These are phyloP conservation scores for Penicillium waksmanii DNA, from an alignment of 495 filamentous ascomycete genomes.

Conservation along the genomic window DNA sequence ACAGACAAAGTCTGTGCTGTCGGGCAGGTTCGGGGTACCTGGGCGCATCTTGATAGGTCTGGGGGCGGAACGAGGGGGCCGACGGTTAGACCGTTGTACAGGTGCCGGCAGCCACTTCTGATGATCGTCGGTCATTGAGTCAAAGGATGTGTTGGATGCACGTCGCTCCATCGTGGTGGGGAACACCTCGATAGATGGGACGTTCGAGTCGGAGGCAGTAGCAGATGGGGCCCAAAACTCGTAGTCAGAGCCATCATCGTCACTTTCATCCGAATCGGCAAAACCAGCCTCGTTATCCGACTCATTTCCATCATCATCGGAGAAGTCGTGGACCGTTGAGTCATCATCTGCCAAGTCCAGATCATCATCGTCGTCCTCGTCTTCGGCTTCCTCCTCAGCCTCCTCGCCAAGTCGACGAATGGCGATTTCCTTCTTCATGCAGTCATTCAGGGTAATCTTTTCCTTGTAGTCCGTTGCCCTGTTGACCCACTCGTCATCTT, in stretches of 20 bases:
- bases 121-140: constrained; percentile 57
- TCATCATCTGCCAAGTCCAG: constrained; percentile 61
- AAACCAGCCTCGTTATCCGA: constrained; percentile 97
- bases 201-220: constrained; percentile 60
- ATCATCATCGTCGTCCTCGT: constrained; percentile 63
- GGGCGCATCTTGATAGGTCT: constrained; percentile 60
- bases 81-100: constrained; percentile 27
- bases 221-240: constrained; percentile 75
- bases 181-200: constrained; percentile 51
- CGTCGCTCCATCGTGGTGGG: constrained; percentile 50
- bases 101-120: constrained; percentile 39
- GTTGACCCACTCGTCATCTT: constrained; percentile 86
- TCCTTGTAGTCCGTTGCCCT: constrained; percentile 62
- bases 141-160: constrained; percentile 66
- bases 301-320: constrained; percentile 74
- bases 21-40: constrained; percentile 81
- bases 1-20: constrained; percentile 97
- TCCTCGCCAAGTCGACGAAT: constrained; percentile 89
- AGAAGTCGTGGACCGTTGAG: constrained; percentile 67
- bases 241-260: constrained; percentile 70
- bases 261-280: constrained; percentile 82
- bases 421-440: constrained; percentile 84
- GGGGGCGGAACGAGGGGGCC: constrained; percentile 39
- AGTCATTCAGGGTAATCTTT: constrained; percentile 85
- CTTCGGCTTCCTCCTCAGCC: constrained; percentile 82